Evolutionary conservation across 306 rosid species (phyloP).

Genomic region (Prunus dulcis): DNA sequence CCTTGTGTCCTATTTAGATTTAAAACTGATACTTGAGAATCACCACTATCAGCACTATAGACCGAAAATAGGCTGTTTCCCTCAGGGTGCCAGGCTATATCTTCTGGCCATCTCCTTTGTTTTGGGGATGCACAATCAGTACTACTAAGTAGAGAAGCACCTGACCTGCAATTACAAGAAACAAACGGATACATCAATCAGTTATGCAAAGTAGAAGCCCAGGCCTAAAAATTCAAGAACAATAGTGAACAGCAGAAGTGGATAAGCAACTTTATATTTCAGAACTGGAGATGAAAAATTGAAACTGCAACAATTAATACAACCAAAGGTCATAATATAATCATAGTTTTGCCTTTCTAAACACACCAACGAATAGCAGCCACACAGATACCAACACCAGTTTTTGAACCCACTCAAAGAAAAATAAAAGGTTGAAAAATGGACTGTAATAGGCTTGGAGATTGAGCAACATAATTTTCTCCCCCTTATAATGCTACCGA

Average conservation of each 20-base stretch:
- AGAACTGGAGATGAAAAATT: neutral
- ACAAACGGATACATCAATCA: neutral
- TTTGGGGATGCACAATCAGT: constrained; percentile 64
- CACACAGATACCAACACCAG: neutral
- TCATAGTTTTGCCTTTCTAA: neutral
- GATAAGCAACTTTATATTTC: neutral
- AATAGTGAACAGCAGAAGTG: neutral
- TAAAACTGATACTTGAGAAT: constrained; percentile 71
- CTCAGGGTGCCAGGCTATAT: constrained; percentile 87
- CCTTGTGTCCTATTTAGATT: constrained; percentile 60
- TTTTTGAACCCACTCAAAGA: neutral
- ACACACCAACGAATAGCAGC: neutral
- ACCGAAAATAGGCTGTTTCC: constrained; percentile 72
- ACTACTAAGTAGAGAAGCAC: constrained; percentile 71
- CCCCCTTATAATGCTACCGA: neutral
- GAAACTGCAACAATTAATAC: neutral
- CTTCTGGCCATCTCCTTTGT: constrained; percentile 95
- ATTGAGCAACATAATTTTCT: neutral
- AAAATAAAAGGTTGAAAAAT: neutral
- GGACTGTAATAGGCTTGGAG: neutral
- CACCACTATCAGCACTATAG: constrained; percentile 85
- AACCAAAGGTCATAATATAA: neutral
- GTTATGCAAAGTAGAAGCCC: constrained; percentile 2
- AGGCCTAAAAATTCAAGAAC: neutral
- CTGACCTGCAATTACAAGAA: constrained; percentile 50